Evolutionary conservation across 345 rosid genomes (phyloP), one percentile per base, ranked within the genome.

Genomic region (Raphanus raphanistrum): DNA sequence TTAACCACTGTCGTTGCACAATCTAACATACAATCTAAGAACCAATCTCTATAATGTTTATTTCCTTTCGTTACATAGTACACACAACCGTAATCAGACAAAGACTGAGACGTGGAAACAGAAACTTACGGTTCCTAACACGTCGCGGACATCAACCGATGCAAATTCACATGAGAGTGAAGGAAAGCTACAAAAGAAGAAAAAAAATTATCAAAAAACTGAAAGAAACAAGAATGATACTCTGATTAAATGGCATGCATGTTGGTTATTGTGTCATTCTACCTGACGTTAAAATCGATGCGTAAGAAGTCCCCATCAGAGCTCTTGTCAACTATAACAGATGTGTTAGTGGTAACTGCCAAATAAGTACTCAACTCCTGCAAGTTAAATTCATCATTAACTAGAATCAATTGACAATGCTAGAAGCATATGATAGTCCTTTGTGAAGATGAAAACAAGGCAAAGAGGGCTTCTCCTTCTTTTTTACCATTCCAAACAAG

Each of bases 121-220:
- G 66, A 74, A 80, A 88, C 99, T 96, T 88, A 93, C 98, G 73
- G 97, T 93, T 86, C 98, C 97, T 81, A 96, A 79, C 77, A 88
- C 91, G 31, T 96, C 96, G 69, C 92, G 89, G 74, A 96, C 96
- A 45, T 90, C 99, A 68, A 96, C 86, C 2, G 98, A 87, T 75
- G 98, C 97, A 84, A 96, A 93, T 87, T 96, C 99, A 82, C 99
- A 96, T 58, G 99, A 96, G 63, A 93, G 97, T 1, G 95, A 79
- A 58, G 99, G 97, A 86, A 96, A 96, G 82, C 99, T 96, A 74
- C 88, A 87, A 88, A 29, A 70, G 84, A 57, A 11, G 38, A 41
- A 71, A 10, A 55, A 41, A 71, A 2, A 4, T 17, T 27, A 50
- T 77, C 52, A 63, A 9, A 33, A 31, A 25, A 26, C 1, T 58